phyloP scores from a whole-genome alignment of 1,284 basidiomycete species.

The Rhodotorula sp. region DNA sequence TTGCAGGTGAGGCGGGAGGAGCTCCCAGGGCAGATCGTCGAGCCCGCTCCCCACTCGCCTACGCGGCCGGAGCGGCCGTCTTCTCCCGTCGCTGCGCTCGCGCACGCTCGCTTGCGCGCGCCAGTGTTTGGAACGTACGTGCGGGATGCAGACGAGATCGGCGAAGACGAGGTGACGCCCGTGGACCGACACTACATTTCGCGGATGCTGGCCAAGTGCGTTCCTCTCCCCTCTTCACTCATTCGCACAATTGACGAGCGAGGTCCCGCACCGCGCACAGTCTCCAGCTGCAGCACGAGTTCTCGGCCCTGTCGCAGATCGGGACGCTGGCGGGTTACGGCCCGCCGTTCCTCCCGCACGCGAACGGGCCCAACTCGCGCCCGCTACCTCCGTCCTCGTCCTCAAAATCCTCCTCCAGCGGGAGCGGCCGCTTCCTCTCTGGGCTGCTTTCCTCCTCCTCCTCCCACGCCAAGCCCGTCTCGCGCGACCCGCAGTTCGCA shows the following conservation, averaged over 20 bases:
- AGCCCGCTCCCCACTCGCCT: no score
- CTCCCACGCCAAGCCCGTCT: not conserved
- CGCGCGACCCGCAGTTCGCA: slow-evolving; percentile 18
- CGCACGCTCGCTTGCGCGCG: not conserved
- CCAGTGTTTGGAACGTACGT: not conserved
- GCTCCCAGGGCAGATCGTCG: not conserved
- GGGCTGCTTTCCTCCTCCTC: not conserved
- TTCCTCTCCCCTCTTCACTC: not conserved
- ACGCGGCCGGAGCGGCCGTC: no score
- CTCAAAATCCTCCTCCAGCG: not conserved
- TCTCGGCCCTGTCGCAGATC: slow-evolving; percentile 29
- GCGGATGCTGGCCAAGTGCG: slow-evolving; percentile 36
- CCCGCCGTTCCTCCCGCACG: slow-evolving; percentile 29
- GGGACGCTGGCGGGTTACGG: slow-evolving; percentile 34
- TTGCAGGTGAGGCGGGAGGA: no score
- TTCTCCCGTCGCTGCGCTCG: not conserved
- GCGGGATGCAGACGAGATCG: not conserved
- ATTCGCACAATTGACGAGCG: no score
- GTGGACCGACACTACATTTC: slow-evolving; percentile 40
- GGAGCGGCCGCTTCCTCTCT: not conserved
- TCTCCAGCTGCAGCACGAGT: slow-evolving; percentile 36
- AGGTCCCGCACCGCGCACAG: slow-evolving; percentile 6
- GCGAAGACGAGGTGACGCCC: slow-evolving; percentile 15
- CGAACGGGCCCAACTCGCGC: slow-evolving; percentile 39
- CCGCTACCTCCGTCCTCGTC: not conserved